A percentile compares a stretch with the other conserved stretches of the same genome.
These are phyloP conservation scores for Quambalaria eucalypti DNA, from an alignment of 1,284 basidiomycete species.

Conservation along the genomic window DNA sequence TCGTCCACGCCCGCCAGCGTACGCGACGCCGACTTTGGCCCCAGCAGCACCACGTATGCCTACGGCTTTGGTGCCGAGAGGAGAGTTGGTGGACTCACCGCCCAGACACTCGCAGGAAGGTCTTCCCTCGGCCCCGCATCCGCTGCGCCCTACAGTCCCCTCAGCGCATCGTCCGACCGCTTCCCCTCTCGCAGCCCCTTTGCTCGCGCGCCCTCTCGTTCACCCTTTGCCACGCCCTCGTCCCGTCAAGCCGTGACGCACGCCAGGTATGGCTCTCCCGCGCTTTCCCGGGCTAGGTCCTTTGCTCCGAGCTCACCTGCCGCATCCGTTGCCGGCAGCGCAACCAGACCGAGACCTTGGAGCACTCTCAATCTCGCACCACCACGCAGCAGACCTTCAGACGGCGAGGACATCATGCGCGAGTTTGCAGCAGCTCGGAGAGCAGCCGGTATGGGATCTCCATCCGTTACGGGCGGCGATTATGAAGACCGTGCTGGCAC, in stretches of 20 bases:
- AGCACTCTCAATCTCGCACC: constrained; percentile 30
- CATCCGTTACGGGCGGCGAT: constrained; percentile 10
- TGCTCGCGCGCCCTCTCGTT: too few species aligned
- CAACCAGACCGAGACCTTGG: constrained; percentile 28
- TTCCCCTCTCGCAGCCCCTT: constrained; percentile 17
- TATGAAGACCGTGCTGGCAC: constrained; percentile 13
- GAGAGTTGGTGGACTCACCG: constrained; percentile 8
- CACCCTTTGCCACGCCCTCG: too few species aligned
- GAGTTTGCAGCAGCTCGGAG: constrained; percentile 19
- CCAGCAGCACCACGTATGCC: constrained; percentile 17
- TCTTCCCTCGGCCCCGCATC: not conserved
- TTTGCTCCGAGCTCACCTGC: not conserved
- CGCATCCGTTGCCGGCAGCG: not conserved
- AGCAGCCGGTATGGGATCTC: constrained; percentile 3
- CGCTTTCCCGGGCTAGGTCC: not conserved
- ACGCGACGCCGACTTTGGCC: not conserved
- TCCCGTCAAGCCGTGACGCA: too few species aligned
- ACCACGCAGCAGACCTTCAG: constrained; percentile 10
- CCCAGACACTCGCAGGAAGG: not conserved
- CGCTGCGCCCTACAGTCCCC: too few species aligned
- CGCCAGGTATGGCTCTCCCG: too few species aligned
- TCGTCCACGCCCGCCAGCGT: not conserved
- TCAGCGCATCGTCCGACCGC: constrained; percentile 22
- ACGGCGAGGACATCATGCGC: constrained; percentile 32
- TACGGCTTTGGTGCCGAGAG: constrained; percentile 31